Percentiles rank a stretch among this genome's conserved stretches.
Evolutionary conservation across 192 early-diverging fungal genomes (phyloP).

Genomic region (Pilobolus umbonatus): DNA sequence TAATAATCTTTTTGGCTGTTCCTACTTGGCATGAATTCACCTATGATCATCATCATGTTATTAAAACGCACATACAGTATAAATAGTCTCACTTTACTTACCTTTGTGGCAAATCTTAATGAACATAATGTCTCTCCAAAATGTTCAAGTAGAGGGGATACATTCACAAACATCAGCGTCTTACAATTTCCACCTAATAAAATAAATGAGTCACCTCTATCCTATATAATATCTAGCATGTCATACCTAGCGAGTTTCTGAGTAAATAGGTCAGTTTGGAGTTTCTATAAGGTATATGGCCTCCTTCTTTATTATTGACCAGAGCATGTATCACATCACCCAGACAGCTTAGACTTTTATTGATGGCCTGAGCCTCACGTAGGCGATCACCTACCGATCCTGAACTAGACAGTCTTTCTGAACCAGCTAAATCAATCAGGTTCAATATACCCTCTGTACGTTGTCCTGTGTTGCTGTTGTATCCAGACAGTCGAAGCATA

Average conservation of each 20-base stretch:
- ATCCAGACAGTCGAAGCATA: constrained; percentile 72
- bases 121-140: constrained; percentile 86
- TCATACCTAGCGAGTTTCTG: constrained; percentile 56
- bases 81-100: constrained; percentile 18
- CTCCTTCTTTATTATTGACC: constrained; percentile 58
- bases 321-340: constrained; percentile 90
- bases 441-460: constrained; percentile 74
- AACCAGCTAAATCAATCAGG: constrained; percentile 93
- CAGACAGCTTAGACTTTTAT: constrained; percentile 85
- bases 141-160: constrained; percentile 76
- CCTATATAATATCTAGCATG: not conserved
- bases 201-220: not conserved
- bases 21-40: constrained; percentile 1
- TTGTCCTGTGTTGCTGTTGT: constrained; percentile 72
- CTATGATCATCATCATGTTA: not conserved
- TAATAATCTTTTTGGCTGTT: not conserved
- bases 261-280: constrained; percentile 80
- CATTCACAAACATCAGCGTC: constrained; percentile 98
- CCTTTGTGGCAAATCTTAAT: constrained; percentile 94
- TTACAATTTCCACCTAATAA: constrained; percentile 83
- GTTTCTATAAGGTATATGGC: constrained; percentile 90
- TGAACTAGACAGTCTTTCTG: constrained; percentile 77
- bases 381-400: constrained; percentile 85
- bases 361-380: constrained; percentile 94
- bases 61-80: not conserved